Conservation (phyloP, 2,329 filamentous ascomycete species). For the Cladobotryum mycophilum region DNA sequence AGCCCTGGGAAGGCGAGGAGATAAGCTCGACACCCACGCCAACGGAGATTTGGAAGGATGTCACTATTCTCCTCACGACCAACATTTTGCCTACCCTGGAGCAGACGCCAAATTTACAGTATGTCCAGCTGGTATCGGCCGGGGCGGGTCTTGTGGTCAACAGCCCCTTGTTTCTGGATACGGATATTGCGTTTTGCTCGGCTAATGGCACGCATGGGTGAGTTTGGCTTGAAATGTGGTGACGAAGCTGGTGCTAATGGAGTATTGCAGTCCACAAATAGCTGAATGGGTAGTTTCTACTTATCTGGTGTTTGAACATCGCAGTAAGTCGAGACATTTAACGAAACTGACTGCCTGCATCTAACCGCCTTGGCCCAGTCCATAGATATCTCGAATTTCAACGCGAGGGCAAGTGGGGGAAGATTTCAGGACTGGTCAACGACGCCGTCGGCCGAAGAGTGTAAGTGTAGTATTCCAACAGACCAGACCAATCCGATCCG, state of each 20-base stretch:
- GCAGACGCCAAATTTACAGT: slow-evolving; percentile 41
- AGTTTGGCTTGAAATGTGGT: slow-evolving; percentile 13
- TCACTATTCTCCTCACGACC: slow-evolving; percentile 43
- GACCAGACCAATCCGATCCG: not conserved
- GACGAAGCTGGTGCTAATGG: not conserved
- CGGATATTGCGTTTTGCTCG: slow-evolving; percentile 45
- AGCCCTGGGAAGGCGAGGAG: slow-evolving; percentile 22
- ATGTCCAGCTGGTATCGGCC: slow-evolving; percentile 49
- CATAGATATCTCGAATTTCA: slow-evolving; percentile 13
- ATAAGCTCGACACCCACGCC: slow-evolving; percentile 18
- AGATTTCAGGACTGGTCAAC: slow-evolving; percentile 24
- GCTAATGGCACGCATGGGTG: slow-evolving; percentile 54
- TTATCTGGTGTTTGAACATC: slow-evolving; percentile 43
- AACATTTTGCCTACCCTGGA: slow-evolving; percentile 36
- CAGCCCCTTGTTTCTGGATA: slow-evolving; percentile 43
- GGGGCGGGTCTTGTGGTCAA: slow-evolving; percentile 45
- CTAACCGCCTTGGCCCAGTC: slow-evolving; percentile 15
- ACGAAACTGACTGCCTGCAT: too few species aligned
- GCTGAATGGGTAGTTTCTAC: slow-evolving; percentile 51
- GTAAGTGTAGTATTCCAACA: slow-evolving; percentile 29
- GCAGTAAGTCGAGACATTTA: too few species aligned
- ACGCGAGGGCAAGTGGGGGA: slow-evolving; percentile 38
- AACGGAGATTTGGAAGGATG: slow-evolving; percentile 38
- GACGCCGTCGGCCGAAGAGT: slow-evolving; percentile 44
- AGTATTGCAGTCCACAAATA: slow-evolving; percentile 43